Evolutionary conservation across 208 protist species (phyloP), one percentile per base, ranked within the genome.

Genomic region (Crithidia sp.): DNA sequence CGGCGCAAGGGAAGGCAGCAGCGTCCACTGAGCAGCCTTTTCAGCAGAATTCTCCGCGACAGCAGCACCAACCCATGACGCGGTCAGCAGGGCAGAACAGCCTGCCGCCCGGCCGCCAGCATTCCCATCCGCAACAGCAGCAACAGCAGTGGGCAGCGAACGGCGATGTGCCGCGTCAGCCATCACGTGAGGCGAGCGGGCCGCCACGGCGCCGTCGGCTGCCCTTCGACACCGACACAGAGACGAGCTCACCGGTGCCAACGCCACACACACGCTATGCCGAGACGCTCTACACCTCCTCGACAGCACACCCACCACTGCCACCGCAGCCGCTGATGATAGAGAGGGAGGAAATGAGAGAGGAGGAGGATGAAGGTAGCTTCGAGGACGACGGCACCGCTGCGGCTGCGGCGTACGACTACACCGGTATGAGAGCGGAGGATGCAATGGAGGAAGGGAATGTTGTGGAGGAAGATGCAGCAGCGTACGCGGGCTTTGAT

Each of bases 221-320:
- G 37, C 64, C 64, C 5, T 69, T 69, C n/a, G 52, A 69, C 52
- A 59, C 13, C 49, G 64, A 69, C 16, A 5, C 40, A 5, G 64
- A 69, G 16, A 52, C 52, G 14, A 40, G 4, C 7, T 54, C 64
- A 12, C 52, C 49, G 2, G 2, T 69, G 7, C 52, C 64, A 19
- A 2, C 49, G 7, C 49, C 62, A 4, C 60, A 52, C 2, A 6
- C 28, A 9, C 5, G n/a, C 4, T n/a, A 47, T 28, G 28, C 28
- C 28, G 28, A 28, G 28, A 28, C 28, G 28, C 28, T 28, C 28
- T 28, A 28, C 28, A 28, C 28, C 28, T 28, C 28, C 28, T 28
- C 28, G 28, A 28, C 28, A 28, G 28, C 28, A 1, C 28, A 28
- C 28, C 28, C 28, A 28, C 28, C 0, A 28, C 28, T 28, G 28